Evolutionary conservation across 305 asterid species (phyloP).

Genomic region (Fraxinus angustifolia): DNA sequence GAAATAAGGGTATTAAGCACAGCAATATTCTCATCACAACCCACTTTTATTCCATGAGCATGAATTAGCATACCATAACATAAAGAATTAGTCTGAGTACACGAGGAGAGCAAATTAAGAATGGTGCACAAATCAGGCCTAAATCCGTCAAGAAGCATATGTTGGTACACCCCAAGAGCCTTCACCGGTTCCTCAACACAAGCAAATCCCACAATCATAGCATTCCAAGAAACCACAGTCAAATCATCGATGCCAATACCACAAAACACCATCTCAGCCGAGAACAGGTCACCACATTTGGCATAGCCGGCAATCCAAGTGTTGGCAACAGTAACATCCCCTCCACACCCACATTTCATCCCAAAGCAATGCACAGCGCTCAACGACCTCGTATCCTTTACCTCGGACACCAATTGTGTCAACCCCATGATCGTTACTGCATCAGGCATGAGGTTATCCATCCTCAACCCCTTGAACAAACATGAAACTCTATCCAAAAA

Average conservation of each 20-base stretch:
- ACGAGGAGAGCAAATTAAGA: constrained; percentile 51
- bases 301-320: constrained; percentile 66
- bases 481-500: constrained; percentile 28
- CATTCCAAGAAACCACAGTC: constrained; percentile 63
- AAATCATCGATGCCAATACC: constrained; percentile 32
- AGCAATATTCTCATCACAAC: constrained; percentile 41
- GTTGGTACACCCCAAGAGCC: constrained; percentile 34
- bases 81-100: constrained; percentile 34
- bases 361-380: constrained; percentile 53
- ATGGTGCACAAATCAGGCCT: constrained; percentile 57
- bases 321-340: constrained; percentile 47
- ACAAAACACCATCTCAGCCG: constrained; percentile 52
- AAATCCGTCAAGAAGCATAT: constrained; percentile 42
- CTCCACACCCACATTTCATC: constrained; percentile 38
- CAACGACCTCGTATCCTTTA: constrained; percentile 35
- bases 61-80: constrained; percentile 49
- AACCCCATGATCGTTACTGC: constrained; percentile 55
- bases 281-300: constrained; percentile 39
- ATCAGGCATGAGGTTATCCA: constrained; percentile 42
- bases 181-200: constrained; percentile 39
- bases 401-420: constrained; percentile 46
- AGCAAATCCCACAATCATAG: constrained; percentile 55
- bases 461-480: constrained; percentile 48
- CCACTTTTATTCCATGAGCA: constrained; percentile 49
- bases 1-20: constrained; percentile 56